A percentile compares a stretch with the other conserved stretches of the same genome.
phyloP scores from a whole-genome alignment of 306 rosid genomes.

The Quercus aquifolioides region DNA sequence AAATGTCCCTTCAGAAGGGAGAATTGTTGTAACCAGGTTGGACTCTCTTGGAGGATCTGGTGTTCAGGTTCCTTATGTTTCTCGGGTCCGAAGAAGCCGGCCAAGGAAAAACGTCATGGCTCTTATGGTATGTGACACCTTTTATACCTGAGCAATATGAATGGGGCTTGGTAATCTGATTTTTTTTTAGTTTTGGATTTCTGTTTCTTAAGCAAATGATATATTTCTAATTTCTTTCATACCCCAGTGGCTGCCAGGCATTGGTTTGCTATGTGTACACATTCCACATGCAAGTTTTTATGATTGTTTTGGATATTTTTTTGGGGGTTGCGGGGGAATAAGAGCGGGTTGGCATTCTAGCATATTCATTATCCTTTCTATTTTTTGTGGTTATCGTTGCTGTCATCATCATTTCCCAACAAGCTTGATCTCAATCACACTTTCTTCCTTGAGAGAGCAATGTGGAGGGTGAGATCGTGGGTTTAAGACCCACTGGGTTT shows the following conservation, averaged over 20 bases:
- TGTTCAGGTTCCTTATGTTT: slow-evolving; percentile 77
- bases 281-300: not conserved
- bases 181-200: not conserved
- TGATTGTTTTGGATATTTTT: not conserved
- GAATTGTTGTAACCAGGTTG: slow-evolving; percentile 60
- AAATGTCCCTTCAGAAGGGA: slow-evolving; percentile 48
- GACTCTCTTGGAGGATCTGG: slow-evolving; percentile 83
- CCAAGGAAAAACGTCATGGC: slow-evolving; percentile 76
- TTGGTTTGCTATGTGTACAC: not conserved
- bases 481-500: no score
- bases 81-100: slow-evolving; percentile 88
- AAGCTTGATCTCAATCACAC: no score
- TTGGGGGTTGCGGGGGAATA: no score
- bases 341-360: no score
- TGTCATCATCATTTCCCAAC: no score
- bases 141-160: slow-evolving; percentile 2
- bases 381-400: no score
- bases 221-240: not conserved
- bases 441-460: no score
- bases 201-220: slow-evolving; percentile 2
- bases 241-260: not conserved
- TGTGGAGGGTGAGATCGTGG: no score
- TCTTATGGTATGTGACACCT: slow-evolving; percentile 66
- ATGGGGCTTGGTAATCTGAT: not conserved
- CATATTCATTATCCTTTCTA: no score